Evolutionary conservation across 257 asterid species (phyloP), one percentile per base, ranked within the genome.

Genomic region (Nicotiana tabacum): DNA sequence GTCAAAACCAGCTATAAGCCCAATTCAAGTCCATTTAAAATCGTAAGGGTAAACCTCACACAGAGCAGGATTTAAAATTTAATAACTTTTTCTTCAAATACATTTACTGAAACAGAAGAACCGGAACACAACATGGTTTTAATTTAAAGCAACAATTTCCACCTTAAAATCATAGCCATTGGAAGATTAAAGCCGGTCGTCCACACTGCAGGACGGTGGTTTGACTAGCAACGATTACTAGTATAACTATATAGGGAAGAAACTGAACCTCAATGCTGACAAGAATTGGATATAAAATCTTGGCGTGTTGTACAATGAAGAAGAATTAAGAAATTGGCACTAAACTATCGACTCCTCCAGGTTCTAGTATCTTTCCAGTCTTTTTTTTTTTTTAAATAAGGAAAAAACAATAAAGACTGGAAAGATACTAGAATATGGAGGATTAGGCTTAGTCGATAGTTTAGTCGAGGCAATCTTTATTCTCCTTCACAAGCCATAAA

Each of bases 321-420:
- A 69, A 69, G 78, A 72, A 72, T 46, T 72, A 24, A 72, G 78
- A 33, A 72, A 43, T 72, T 43, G 78, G 24, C 48, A 74, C 69
- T 27, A 64, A 30, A 66, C 46, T 30, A 66, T 32, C n/a, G 18
- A 55, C 61, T 16, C 61, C 61, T 55, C 6, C 61, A 11, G 56
- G 56, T 51, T 55, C 61, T 55, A 55, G 61, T 55, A 55, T 55
- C 18, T 55, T 55, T 16, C 6, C 61, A 4, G 10, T 46, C 16
- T 11, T 11, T 51, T 51, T 12, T 51, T 51, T 51, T 6, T 39
- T 39, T 6, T 39, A 2, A 4, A 39, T 5, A 1, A 6, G 9
- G 9, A 1, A 39, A 24, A 24, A 24, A 39, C 1, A 6, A 39
- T 6, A 1, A 39, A 39, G 9, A 39, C 46, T 7, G 32, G 21